Conservation (phyloP, 1,139 yeast genomes). For the Diutina scorzettiae region DNA sequence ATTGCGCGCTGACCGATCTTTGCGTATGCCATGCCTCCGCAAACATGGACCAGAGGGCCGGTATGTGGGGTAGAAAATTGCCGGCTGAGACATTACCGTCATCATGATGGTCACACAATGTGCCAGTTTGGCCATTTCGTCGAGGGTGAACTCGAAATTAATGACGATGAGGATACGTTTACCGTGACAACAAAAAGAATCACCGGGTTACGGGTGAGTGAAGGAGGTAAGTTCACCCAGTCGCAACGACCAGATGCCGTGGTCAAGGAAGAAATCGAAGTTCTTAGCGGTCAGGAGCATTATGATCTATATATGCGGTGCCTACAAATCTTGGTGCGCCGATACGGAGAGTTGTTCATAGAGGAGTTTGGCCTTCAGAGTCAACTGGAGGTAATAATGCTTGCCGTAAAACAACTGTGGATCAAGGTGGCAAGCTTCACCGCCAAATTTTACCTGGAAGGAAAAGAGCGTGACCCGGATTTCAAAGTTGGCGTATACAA, state of each 20-base stretch:
- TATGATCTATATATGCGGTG: conserved; percentile 33
- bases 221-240: conserved; percentile 4
- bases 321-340: conserved; percentile 41
- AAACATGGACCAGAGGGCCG: conserved; percentile 54
- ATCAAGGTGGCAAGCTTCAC: background rate
- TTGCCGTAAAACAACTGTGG: background rate
- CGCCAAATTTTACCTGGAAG: background rate
- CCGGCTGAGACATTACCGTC: conserved; percentile 60
- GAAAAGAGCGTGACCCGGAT: background rate
- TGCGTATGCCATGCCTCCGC: conserved; percentile 12
- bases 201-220: conserved; percentile 9
- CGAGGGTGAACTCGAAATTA: conserved; percentile 68
- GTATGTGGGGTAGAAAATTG: conserved; percentile 88
- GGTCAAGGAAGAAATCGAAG: conserved; percentile 10
- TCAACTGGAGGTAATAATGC: background rate
- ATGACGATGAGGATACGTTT: conserved; percentile 58
- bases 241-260: background rate
- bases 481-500: background rate
- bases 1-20: background rate
- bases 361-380: background rate
- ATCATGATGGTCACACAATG: conserved; percentile 62
- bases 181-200: conserved; percentile 42
- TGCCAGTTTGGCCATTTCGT: conserved; percentile 88
- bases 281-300: conserved; percentile 44
- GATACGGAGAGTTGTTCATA: background rate